phyloP scores from a whole-genome alignment of 306 rosid genomes.

The Cucurbita argyrosperma region DNA sequence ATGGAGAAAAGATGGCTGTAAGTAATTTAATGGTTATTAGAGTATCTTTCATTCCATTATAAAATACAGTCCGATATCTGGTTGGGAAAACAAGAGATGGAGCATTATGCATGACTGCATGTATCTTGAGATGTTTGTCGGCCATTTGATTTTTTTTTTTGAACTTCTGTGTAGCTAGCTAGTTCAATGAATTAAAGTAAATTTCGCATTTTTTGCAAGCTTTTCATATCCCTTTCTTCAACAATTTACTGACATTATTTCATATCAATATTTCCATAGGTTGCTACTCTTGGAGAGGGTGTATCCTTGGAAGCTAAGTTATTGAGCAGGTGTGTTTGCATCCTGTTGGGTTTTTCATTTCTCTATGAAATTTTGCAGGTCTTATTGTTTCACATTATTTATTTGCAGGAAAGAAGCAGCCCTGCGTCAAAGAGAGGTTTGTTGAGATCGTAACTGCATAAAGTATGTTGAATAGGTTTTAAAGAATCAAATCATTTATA shows the following conservation, averaged over 20 bases:
- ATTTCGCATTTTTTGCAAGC: background rate
- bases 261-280: constrained; percentile 27
- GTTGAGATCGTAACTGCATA: constrained; percentile 8
- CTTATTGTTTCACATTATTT: constrained; percentile 16
- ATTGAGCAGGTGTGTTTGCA: constrained; percentile 52
- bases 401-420: constrained; percentile 89
- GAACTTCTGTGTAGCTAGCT: background rate
- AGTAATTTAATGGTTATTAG: background rate
- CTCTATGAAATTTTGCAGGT: constrained; percentile 5
- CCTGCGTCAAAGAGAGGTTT: constrained; percentile 93
- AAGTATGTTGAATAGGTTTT: constrained; percentile 13
- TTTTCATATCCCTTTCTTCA: background rate
- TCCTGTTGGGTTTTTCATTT: constrained; percentile 6
- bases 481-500: constrained; percentile 11
- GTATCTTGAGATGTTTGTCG: background rate
- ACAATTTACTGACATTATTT: background rate
- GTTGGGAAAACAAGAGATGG: no score
- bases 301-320: constrained; percentile 91
- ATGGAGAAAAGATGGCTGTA: background rate
- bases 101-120: background rate
- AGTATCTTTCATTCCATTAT: background rate
- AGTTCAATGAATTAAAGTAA: background rate
- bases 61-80: no score
- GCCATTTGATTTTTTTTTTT: background rate
- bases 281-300: constrained; percentile 91